phyloP scores from a whole-genome alignment of 371 early-diverging fungal species.

The Mucor lusitanicus region DNA sequence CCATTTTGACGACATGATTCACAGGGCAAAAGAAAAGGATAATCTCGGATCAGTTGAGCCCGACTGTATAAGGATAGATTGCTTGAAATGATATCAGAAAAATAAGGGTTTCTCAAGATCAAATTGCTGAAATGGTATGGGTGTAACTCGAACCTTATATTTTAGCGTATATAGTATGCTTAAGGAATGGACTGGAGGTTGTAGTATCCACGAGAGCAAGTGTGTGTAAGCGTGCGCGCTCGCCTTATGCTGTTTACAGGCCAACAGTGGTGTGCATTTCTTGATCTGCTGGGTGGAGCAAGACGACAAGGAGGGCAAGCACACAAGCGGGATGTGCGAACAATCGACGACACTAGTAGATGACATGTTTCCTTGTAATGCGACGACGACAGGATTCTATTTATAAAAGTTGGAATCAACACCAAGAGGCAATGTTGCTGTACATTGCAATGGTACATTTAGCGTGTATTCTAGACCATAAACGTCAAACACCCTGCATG shows the following conservation, averaged over 20 bases:
- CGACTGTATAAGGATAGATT: neutral
- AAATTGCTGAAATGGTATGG: neutral
- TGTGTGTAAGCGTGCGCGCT: neutral
- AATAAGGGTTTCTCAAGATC: neutral
- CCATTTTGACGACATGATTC: neutral
- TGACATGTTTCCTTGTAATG: neutral
- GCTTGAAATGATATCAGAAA: neutral
- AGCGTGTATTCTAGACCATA: neutral
- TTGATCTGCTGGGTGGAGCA: neutral
- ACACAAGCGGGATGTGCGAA: neutral
- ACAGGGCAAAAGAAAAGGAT: neutral
- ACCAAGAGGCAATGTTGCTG: neutral
- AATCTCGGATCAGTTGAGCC: neutral
- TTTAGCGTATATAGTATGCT: neutral
- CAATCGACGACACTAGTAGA: neutral
- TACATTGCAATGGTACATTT: neutral
- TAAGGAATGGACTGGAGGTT: neutral
- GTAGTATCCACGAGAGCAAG: neutral
- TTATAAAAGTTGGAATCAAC: neutral
- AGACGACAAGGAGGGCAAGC: neutral
- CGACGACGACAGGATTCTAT: neutral
- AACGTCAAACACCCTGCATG: constrained; percentile 1
- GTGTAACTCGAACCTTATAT: neutral
- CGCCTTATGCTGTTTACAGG: neutral
- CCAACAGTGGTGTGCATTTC: neutral